Conservation (phyloP, 768 basidiomycete species). For the Leccinum barrowsii region DNA sequence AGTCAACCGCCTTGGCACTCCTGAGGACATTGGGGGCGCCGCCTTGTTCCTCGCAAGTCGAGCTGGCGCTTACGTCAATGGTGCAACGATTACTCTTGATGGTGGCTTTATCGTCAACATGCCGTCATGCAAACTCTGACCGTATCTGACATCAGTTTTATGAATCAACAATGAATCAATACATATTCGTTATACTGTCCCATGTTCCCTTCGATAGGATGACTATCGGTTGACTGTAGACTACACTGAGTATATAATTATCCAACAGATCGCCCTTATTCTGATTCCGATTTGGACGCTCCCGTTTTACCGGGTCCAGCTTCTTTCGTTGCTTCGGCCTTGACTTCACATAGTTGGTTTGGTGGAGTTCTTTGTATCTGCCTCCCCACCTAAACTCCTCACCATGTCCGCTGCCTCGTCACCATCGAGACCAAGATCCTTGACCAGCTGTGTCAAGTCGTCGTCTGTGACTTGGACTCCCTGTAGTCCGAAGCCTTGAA, state of each 20-base stretch:
- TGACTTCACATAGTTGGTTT: conserved; percentile 9
- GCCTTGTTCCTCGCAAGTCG: conserved; percentile 59
- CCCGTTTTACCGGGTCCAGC: not conserved
- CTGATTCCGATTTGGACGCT: conserved; percentile 2
- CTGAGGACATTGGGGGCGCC: conserved; percentile 63
- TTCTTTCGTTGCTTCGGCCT: conserved; percentile 6
- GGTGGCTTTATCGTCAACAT: conserved; percentile 51
- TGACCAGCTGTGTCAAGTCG: conserved; percentile 66
- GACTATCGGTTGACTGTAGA: not conserved
- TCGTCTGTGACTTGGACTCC: conserved; percentile 76
- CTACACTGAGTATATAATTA: conserved; percentile 4
- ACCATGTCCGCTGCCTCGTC: conserved; percentile 77
- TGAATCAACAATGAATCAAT: not conserved
- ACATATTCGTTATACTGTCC: not conserved
- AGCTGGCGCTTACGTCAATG: conserved; percentile 62
- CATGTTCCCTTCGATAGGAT: not conserved
- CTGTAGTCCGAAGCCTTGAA: conserved; percentile 69
- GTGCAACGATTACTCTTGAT: conserved; percentile 59
- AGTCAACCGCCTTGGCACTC: conserved; percentile 51
- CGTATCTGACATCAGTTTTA: conserved; percentile 9
- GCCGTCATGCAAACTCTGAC: conserved; percentile 29
- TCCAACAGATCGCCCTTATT: not conserved
- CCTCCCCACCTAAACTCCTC: conserved; percentile 48
- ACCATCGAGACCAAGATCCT: conserved; percentile 70
- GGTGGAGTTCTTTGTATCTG: conserved; percentile 8